Conservation (phyloP, 129 eudicot genomes). For the Apium graveolens region DNA sequence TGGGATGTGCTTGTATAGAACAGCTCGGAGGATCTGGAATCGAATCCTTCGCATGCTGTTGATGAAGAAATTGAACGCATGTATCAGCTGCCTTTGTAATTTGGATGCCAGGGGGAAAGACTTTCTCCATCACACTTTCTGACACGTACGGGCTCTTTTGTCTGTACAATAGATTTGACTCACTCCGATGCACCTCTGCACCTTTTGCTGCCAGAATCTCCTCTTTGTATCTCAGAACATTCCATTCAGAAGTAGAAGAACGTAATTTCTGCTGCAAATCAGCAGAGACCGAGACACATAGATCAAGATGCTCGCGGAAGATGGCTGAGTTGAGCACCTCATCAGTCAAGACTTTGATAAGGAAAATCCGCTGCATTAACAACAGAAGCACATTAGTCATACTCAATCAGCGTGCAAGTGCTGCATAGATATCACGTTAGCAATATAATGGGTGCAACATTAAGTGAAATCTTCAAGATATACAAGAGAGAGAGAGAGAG, state of each 20-base stretch:
- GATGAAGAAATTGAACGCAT: conserved; percentile 5
- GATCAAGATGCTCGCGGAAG: conserved; percentile 62
- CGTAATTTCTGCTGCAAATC: conserved; percentile 56
- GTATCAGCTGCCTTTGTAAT: conserved; percentile 6
- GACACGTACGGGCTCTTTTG: conserved; percentile 22
- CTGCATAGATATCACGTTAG: background rate
- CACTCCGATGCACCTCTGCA: conserved; percentile 7
- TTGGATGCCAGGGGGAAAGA: conserved; percentile 22
- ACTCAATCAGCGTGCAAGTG: background rate
- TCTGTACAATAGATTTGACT: conserved; percentile 13
- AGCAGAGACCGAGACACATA: conserved; percentile 31
- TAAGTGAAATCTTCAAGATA: background rate
- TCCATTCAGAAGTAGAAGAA: conserved; percentile 30
- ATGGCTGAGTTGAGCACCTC: conserved; percentile 60
- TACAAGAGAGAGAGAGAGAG: background rate
- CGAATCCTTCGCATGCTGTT: conserved; percentile 13
- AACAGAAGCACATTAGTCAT: background rate
- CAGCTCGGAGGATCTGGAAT: background rate
- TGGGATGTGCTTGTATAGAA: background rate
- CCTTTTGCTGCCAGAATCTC: conserved; percentile 29
- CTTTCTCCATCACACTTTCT: conserved; percentile 8
- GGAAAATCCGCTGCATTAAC: conserved; percentile 65
- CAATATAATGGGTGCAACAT: background rate
- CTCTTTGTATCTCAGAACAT: conserved; percentile 34
- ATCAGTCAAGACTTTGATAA: conserved; percentile 74